Evolutionary conservation across 2,329 filamentous ascomycete species (phyloP), one percentile per base, ranked within the genome.

Genomic region (Beauveria sp.): DNA sequence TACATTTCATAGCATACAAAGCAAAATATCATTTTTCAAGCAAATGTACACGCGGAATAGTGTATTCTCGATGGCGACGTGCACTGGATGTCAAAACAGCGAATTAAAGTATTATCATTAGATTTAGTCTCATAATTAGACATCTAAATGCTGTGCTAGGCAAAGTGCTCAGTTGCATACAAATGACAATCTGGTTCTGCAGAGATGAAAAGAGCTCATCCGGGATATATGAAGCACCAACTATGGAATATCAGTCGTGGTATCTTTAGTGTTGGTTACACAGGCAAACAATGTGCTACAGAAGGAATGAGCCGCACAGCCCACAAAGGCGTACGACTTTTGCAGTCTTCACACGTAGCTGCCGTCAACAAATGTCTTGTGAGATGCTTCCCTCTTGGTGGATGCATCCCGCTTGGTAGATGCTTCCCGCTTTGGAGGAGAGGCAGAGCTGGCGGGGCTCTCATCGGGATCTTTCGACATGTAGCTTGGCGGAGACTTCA

Each of bases 391-490:
- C 10, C 31, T 57, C 45, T 62, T 62, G 45, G 54, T 56, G 50
- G 61, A 60, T 5, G 49, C 34, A 5, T 38, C 34, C 1, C 34
- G 56, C 45, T 62, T 62, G 45, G 54, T 56, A 53, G 61, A 60
- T 5, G 49, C 42, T 6, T 66, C 64, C 14, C 60, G 59, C 50
- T 62, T 64, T 5, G 65, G 65, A 43, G 52, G 26, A 34, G 54
- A 26, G 42, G 63, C 65, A 14, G 63, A 52, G 45, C 63, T 64
- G 14, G 65, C 65, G 5, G 65, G 65, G 20, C 63, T 65, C 43
- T 63, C 65, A 34, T 66, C 65, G 3, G 65, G 65, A 34, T 66
- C 63, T 10, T 46, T 26, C 20, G 45, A 42, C 22, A 42, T 22
- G 43, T 57, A 12, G 48, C 34, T 50, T 26, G 34, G 55, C 26